Base-by-base conservation (phyloP, 495 filamentous ascomycete genomes). In the Bathelium albidoporum region DNA sequence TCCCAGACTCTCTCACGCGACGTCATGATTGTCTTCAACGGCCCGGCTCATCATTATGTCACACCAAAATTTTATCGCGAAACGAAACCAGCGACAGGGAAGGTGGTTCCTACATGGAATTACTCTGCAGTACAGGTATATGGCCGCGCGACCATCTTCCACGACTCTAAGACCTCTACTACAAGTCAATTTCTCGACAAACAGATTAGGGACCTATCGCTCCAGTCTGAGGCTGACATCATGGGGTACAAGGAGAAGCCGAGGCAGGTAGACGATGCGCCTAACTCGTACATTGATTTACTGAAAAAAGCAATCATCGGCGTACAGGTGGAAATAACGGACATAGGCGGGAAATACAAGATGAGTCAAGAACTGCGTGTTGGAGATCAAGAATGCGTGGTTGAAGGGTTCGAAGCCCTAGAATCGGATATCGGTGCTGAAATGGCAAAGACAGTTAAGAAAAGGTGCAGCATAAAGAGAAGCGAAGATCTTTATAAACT, bases 41-140 rank as follows among this genome's bases (percentile, higher is more conserved):
- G 74, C 1, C 71, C 78, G 0, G 65, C 72, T 1, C 75, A 84
- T 34, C 78, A 82, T 69, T 86, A 86, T 65, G 77, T 86, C 39
- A 82, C 82, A 12, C 83, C 83, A 9, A 80, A 84, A 49, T 85
- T 83, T 72, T 86, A 84, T 71, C 75, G 71, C 12, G 77, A 81
- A 64, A 82, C 82, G 9, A 85, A 85, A 65, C 81, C 79, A 1
- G 68, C 59, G 2, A 82, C 78, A 0, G 81, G 76, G 4, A 86
- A 85, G 64, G 82, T 85, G 1, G 83, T 83, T 2, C 82, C 82
- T 1, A 86, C 83, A 4, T 86, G 83, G 83, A 81, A 85, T 67
- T 86, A 85, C 64, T 70, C 80, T 1, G 82, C 82, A 12, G 82
- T 77, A 0, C 81, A 85, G 60, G 79, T 75, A 5, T 84, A 85